Evolutionary conservation across 2,329 filamentous ascomycete species (phyloP).

Genomic region (Ophiosphaerella korrae): DNA sequence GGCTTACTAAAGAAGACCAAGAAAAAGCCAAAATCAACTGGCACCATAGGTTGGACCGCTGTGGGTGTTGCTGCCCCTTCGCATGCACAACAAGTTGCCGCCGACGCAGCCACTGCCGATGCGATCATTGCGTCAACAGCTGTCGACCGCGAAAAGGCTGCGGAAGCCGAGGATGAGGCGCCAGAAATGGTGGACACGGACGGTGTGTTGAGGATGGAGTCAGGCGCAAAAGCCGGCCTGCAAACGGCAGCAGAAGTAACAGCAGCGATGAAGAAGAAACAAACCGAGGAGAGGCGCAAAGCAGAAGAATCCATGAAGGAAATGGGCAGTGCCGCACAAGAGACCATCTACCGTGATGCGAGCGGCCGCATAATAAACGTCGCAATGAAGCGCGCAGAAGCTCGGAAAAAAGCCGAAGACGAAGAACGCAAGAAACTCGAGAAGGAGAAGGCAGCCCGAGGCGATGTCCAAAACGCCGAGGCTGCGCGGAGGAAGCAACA

Average conservation of each 20-base stretch:
- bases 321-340: constrained; percentile 52
- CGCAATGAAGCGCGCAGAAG: constrained; percentile 85
- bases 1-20: constrained; percentile 57
- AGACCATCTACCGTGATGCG: constrained; percentile 95
- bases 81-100: constrained; percentile 65
- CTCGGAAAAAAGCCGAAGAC: constrained; percentile 77
- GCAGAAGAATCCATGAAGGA: constrained; percentile 48
- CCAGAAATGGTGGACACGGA: constrained; percentile 46
- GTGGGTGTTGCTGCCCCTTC: constrained; percentile 61
- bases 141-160: constrained; percentile 61
- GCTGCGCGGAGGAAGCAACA: constrained; percentile 68
- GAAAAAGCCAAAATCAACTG: constrained; percentile 59
- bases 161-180: constrained; percentile 53
- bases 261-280: constrained; percentile 63
- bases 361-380: constrained; percentile 94
- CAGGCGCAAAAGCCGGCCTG: constrained; percentile 83
- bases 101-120: constrained; percentile 75
- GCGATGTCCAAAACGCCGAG: constrained; percentile 80
- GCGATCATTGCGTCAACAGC: constrained; percentile 76
- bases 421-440: constrained; percentile 67
- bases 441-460: constrained; percentile 73
- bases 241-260: constrained; percentile 80
- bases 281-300: constrained; percentile 64
- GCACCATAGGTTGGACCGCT: constrained; percentile 67
- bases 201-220: constrained; percentile 71